Evolutionary conservation across 108 stramenopile species (phyloP), one percentile per base, ranked within the genome.

Genomic region (Pseudonitzschia delicatissima): DNA sequence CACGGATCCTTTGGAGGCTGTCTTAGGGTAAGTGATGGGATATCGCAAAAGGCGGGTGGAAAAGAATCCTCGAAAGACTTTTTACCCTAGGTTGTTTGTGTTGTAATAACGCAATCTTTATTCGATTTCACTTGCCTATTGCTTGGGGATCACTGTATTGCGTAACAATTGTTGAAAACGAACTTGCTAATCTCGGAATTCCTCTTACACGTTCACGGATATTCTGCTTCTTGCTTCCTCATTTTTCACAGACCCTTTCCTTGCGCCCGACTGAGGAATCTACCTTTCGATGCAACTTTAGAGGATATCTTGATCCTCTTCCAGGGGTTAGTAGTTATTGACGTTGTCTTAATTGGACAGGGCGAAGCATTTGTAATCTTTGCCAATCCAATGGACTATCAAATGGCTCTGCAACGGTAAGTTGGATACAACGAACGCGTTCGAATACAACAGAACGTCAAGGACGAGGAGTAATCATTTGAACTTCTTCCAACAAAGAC

Each of bases 301-400:
- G 94, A 96, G 77, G 97, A 97, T 63, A 88, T 97, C 18, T 68
- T 96, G 20, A 76, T 86, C 29, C 87, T 97, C 45, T 97, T 97
- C 78, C 95, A 92, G 72, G 96, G 96, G 12, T 65, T 96, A n/a
- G 90, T 92, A 45, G 87, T 96, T 18, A 77, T 96, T 58, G 96
- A 97, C 66, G 93, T 97, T 33, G 82, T 97, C 8, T 66, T 97
- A 65, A 68, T 88, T 5, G 71, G 79, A 17, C 53, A 68, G 11
- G 93, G 93, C 34, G 96, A 96, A 62, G 93, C 94, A 4, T 93
- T 91, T 71, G 95, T 97, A 36, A 73, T 97, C 15, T 95, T 97
- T 69, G 84, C 92, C 18, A 96, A 96, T 71, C 92, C 83, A 20
- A 94, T 95, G 91, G 96, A 97, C 69, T 90, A 87, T 71, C 92